Evolutionary conservation across 2,329 filamentous ascomycete species (phyloP).

Genomic region (Allantophomopsis cytisporea): DNA sequence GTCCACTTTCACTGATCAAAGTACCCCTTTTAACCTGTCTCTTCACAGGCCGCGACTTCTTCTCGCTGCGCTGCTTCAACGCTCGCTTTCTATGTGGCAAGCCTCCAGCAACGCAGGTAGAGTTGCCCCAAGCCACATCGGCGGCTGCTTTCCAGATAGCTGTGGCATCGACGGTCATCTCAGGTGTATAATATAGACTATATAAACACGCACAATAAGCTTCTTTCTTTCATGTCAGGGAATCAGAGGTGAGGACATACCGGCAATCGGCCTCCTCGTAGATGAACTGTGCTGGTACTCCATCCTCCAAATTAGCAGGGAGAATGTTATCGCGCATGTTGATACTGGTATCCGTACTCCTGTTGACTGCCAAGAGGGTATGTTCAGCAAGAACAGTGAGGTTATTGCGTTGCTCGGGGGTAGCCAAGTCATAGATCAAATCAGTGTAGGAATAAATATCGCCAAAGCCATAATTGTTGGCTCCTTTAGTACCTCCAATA

Average conservation of each 20-base stretch:
- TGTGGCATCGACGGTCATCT: constrained; percentile 34
- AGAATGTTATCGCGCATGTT: constrained; percentile 26
- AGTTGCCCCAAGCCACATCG: constrained; percentile 24
- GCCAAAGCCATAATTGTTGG: constrained; percentile 16
- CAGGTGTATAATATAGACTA: constrained; percentile 41
- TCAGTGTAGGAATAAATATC: constrained; percentile 7
- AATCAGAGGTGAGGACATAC: too few relatives aligned
- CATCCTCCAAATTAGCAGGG: constrained; percentile 15
- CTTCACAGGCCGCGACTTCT: too few relatives aligned
- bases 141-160: constrained; percentile 35
- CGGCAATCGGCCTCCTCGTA: constrained; percentile 44
- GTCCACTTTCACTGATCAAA: too few relatives aligned
- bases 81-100: neutral
- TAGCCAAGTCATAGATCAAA: constrained; percentile 3
- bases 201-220: too few relatives aligned
- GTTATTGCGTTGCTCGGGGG: neutral
- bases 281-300: constrained; percentile 41
- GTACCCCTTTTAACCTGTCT: too few relatives aligned
- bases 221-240: too few relatives aligned
- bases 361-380: constrained; percentile 6
- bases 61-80: too few relatives aligned
- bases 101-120: constrained; percentile 16
- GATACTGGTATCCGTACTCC: constrained; percentile 19
- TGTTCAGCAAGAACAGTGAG: constrained; percentile 3
- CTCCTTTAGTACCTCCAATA: constrained; percentile 52